These are phyloP conservation scores for Scenedesmus sp. DNA, from an alignment of 163 green algal species.

Conservation along the genomic window DNA sequence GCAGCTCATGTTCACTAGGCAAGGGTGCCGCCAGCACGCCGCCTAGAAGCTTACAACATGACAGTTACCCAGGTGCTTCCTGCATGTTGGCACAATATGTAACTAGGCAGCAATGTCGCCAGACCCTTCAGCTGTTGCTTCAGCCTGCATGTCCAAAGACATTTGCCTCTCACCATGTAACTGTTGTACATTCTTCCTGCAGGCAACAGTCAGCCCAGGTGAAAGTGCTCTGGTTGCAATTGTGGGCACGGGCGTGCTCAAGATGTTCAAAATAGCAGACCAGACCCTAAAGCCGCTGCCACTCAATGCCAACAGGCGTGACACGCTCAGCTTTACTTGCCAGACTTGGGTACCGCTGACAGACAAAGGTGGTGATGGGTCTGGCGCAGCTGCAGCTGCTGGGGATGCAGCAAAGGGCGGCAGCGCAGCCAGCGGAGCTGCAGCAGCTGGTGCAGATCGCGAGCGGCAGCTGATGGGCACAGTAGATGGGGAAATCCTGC, in stretches of 20 bases:
- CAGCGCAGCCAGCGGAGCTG: constrained; percentile 30
- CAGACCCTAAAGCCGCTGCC: constrained; percentile 59
- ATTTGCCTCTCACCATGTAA: background rate
- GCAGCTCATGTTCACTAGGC: background rate
- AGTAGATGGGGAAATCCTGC: constrained; percentile 82
- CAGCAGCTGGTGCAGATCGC: constrained; percentile 53
- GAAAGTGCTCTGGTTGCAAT: constrained; percentile 42
- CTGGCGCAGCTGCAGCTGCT: background rate
- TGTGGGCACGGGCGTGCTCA: constrained; percentile 49
- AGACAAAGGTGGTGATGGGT: background rate
- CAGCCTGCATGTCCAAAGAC: background rate
- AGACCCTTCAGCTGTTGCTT: background rate
- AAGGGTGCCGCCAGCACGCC: too few species aligned
- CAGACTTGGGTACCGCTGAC: constrained; percentile 66
- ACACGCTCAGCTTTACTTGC: constrained; percentile 70
- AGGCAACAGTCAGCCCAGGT: constrained; percentile 51
- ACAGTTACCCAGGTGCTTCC: background rate
- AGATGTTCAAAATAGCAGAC: constrained; percentile 53
- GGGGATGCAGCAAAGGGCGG: background rate
- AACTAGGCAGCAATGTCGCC: background rate
- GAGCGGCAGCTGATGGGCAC: constrained; percentile 86
- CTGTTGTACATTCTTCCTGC: background rate
- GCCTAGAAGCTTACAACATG: background rate
- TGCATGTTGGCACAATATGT: background rate
- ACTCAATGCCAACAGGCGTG: constrained; percentile 63